Percentiles rank a stretch among this genome's conserved stretches.
Conservation (phyloP, 2,329 filamentous ascomycete genomes). For the Rhinocladiella mackenziei region DNA sequence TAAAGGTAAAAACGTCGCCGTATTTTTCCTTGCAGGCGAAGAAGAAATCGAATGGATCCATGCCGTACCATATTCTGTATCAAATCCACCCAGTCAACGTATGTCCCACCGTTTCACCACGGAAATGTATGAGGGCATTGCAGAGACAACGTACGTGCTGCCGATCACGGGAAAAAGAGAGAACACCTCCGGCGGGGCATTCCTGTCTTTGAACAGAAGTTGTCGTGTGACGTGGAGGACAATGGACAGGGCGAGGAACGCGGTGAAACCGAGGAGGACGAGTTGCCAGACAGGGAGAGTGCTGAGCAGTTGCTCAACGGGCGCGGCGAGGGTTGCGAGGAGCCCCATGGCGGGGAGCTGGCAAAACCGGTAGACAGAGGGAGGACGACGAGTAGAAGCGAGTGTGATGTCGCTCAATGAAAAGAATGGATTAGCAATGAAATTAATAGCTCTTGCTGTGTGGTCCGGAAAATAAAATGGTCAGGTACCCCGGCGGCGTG, state of each 20-base stretch:
- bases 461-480: constrained; percentile 11
- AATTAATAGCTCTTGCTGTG: too few species aligned
- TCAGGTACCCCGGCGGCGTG: constrained; percentile 12
- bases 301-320: constrained; percentile 44
- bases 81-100: not conserved
- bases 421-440: too few species aligned
- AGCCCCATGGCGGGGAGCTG: constrained; percentile 47
- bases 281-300: constrained; percentile 46
- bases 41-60: constrained; percentile 76
- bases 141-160: constrained; percentile 33
- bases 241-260: constrained; percentile 55
- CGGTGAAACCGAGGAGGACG: constrained; percentile 41
- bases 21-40: constrained; percentile 68
- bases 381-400: not conserved
- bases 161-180: constrained; percentile 65
- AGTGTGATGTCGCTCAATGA: not conserved
- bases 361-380: not conserved
- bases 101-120: not conserved
- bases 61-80: constrained; percentile 40
- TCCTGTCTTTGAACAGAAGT: constrained; percentile 73
- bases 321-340: constrained; percentile 46
- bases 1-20: constrained; percentile 86
- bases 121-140: not conserved
- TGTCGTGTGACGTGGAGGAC: constrained; percentile 76
- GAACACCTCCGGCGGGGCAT: constrained; percentile 76